These are phyloP conservation scores for Chaetothyriales sp. DNA, from an alignment of 2,329 filamentous ascomycete species.

Conservation along the genomic window DNA sequence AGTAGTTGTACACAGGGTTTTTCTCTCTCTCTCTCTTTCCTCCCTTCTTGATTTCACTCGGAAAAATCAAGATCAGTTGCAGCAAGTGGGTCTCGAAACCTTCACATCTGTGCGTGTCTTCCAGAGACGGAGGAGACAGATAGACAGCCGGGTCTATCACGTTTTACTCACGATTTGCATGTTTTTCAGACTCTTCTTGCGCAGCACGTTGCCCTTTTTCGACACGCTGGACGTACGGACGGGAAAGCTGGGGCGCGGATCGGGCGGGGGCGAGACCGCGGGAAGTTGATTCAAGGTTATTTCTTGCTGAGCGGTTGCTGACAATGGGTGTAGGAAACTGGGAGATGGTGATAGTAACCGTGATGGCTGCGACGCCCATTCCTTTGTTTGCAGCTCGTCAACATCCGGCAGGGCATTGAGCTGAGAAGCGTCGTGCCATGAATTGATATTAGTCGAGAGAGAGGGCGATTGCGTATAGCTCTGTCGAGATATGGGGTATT, in stretches of 20 bases:
- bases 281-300: neutral
- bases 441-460: neutral
- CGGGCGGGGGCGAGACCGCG: neutral
- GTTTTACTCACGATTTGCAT: neutral
- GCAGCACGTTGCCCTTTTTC: conserved; percentile 1
- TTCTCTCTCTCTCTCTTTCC: neutral
- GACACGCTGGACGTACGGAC: neutral
- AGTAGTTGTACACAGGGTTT: neutral
- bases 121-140: neutral
- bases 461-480: neutral
- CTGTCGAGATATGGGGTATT: neutral
- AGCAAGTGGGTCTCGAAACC: neutral
- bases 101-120: neutral
- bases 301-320: neutral
- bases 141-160: neutral
- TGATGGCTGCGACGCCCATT: neutral
- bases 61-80: neutral
- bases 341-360: neutral
- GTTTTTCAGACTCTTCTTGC: conserved; percentile 1
- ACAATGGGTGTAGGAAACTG: neutral
- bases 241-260: neutral
- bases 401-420: neutral
- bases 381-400: neutral
- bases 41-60: neutral
- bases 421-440: neutral